Evolutionary conservation across 495 filamentous ascomycete species (phyloP), one percentile per base, ranked within the genome.

Genomic region (Echria macrotheca): DNA sequence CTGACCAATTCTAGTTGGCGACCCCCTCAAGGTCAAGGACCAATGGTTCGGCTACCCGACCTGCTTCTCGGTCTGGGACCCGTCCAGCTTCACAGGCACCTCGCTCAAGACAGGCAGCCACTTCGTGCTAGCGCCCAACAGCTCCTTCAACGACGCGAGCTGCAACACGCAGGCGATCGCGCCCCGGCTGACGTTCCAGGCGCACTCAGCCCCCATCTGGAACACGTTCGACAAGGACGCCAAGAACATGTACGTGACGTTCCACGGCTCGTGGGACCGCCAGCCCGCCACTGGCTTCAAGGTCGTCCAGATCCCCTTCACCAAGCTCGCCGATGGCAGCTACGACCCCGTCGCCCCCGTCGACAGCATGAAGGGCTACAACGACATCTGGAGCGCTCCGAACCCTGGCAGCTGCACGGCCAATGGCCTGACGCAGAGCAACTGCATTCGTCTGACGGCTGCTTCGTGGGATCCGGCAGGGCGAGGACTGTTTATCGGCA

Each of bases 41-140:
- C 66, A 58, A 3, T 81, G 81, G 56, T 82, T 76, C 61, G 82
- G 83, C 12, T 87, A 87, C 58, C 84, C 84, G n/a, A 69, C 69
- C n/a, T 87, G 84, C 65, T 82, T 80, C 54, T 61, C 82, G 1
- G 77, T 78, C 11, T 86, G 83, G 82, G 69, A 76, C 52, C 66
- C 73, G 1, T 55, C 55, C 36, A 61, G 56, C 46, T 77, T 78
- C 29, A 29, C 69, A 46, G 61, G 62, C 47, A 62, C 41, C 14
- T 39, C 59, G 2, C 56, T 80, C 51, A 66, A 71, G 55, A 71
- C 74, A 12, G 78, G 78, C 19, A 57, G 45, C 24, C 76, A 81
- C 52, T 79, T 82, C 57, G 69, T 70, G 0, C 35, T 75, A 9
- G 35, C 66, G 1, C 71, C 69, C 25, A 78, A 72, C 57, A 50